Percentiles rank a stretch among this genome's conserved stretches.
Conservation (phyloP, 129 eudicot species). For the Gnaphalium uliginosum region DNA sequence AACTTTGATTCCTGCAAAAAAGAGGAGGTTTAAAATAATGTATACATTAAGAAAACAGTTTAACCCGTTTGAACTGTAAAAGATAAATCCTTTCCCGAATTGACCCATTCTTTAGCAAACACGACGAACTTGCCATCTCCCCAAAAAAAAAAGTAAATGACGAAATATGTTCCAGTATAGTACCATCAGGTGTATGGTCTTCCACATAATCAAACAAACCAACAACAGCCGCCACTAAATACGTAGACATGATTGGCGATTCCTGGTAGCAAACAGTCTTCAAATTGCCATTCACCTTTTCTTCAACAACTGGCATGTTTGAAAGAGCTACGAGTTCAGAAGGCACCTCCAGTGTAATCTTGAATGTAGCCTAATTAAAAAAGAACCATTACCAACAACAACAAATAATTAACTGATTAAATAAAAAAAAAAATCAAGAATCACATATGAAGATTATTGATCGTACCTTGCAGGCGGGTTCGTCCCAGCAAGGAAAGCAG, state of each 20-base stretch:
- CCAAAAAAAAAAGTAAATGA: background rate
- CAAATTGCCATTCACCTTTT: conserved; percentile 53
- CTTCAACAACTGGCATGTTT: conserved; percentile 88
- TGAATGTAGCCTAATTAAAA: conserved; percentile 75
- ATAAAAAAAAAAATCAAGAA: background rate
- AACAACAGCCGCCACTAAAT: conserved; percentile 93
- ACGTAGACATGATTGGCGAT: conserved; percentile 97
- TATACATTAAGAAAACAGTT: background rate
- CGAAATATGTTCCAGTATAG: background rate
- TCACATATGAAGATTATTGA: conserved; percentile 3
- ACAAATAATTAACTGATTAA: background rate
- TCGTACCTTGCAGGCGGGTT: conserved; percentile 95
- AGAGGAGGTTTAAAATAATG: background rate
- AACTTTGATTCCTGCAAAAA: conserved; percentile 67
- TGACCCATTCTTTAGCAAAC: background rate
- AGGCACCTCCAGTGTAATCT: conserved; percentile 91
- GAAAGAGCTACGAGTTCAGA: conserved; percentile 91
- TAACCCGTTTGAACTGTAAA: background rate
- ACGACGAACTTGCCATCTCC: background rate
- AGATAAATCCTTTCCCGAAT: background rate
- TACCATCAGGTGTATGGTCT: conserved; percentile 94
- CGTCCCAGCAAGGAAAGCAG: conserved; percentile 99
- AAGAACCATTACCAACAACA: background rate
- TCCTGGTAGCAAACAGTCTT: conserved; percentile 82
- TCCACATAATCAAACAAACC: conserved; percentile 96